Base-by-base conservation (phyloP, 1,284 basidiomycete species). In the Cystobasidium sp. region DNA sequence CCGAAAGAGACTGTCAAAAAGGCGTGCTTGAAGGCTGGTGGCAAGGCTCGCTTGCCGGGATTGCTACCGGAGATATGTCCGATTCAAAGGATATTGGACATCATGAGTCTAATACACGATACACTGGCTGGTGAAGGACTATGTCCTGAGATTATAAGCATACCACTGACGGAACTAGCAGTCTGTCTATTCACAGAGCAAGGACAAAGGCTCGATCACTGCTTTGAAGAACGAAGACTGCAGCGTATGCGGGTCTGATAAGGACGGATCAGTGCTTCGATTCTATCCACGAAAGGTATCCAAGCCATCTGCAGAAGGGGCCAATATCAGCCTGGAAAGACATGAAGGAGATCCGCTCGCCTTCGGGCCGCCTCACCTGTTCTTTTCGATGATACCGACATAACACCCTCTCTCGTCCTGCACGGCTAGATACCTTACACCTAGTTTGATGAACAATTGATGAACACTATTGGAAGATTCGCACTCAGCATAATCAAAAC, bases 381-480 rank as follows among this genome's bases (percentile, higher is more conserved):
- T 95, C 86, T 97, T 97, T 82, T 94, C 91, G 75, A 98, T 91
- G 10, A 95, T 86, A 6, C 95, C 95, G 79, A 91, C 89, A 80
- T 94, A 97, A 67, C 89, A 84, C 1, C 95, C 94, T 70, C 91
- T 88, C 1, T 87, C 84, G 81, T 97, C 92, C 1, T 88, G 90
- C 6, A 97, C 89, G 31, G 97, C 86, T 37, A 97, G 88, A 79
- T 94, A 94, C 76, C 92, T 87, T n/a, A 91, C 91, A 0, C 94
- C 94, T 16, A 97, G 87, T 82, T 96, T 96, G 75, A 89, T 89
- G 79, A 97, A 97, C 80, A 94, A 87, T 81, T 94, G 91, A 79
- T 97, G 94, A 0, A 97, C 87, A 18, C 64, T 66, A 37, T 37
- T 18, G 16, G 31, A 31, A 31, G 31, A 31, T 31, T 56, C 16